phyloP scores from a whole-genome alignment of 177 flowering plant species.

The Vitis hybrid region DNA sequence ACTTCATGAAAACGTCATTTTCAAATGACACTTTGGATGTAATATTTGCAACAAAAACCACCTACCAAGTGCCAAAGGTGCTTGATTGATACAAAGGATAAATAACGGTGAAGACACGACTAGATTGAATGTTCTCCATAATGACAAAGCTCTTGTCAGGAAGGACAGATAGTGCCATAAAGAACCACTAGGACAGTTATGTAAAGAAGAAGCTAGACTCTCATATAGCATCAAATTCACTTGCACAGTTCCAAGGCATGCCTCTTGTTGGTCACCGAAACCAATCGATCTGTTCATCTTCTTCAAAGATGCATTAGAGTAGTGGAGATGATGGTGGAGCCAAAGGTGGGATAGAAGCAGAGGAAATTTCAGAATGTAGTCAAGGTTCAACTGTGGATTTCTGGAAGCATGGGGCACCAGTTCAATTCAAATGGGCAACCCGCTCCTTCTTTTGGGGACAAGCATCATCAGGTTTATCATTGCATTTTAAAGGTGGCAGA shows the following conservation, averaged over 20 bases:
- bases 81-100: no score
- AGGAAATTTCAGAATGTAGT: constrained; percentile 80
- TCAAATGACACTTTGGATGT: no score
- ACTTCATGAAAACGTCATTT: no score
- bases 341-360: constrained; percentile 44
- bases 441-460: constrained; percentile 23
- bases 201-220: constrained; percentile 78
- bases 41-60: no score
- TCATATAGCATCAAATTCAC: constrained; percentile 75
- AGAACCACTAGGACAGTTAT: constrained; percentile 41
- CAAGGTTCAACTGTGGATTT: constrained; percentile 50
- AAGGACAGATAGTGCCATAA: constrained; percentile 98
- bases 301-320: constrained; percentile 32
- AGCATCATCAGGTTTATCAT: constrained; percentile 32
- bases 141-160: constrained; percentile 18
- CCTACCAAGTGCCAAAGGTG: no score
- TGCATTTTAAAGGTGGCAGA: constrained; percentile 20
- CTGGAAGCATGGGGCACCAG: constrained; percentile 22
- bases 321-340: constrained; percentile 52
- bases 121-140: not conserved
- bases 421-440: constrained; percentile 35
- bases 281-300: constrained; percentile 43
- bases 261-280: constrained; percentile 42
- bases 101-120: no score
- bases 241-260: constrained; percentile 59